These are phyloP conservation scores for Coemansia sp. DNA, from an alignment of 192 early-diverging fungal species.

Conservation along the genomic window DNA sequence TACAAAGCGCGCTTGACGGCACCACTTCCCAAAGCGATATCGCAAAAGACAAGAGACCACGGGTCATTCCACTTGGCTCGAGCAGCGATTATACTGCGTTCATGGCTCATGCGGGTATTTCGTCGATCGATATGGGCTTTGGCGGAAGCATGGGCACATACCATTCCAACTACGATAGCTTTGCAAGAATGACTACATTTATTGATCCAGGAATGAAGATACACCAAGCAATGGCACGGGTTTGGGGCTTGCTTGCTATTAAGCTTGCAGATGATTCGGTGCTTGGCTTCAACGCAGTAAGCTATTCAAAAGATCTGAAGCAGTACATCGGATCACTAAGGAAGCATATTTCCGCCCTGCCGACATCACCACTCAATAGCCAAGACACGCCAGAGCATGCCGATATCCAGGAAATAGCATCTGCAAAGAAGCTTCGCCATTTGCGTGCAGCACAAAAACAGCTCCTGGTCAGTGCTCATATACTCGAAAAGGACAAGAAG, in stretches of 20 bases:
- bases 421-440: constrained; percentile 20
- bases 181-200: constrained; percentile 61
- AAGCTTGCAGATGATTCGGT: constrained; percentile 54
- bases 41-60: constrained; percentile 8
- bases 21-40: background rate
- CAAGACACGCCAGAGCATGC: background rate
- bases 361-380: background rate
- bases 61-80: constrained; percentile 39
- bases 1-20: constrained; percentile 12
- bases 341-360: constrained; percentile 7
- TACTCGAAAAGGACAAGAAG: constrained; percentile 32
- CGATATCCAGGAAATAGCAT: background rate
- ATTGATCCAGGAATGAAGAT: constrained; percentile 59
- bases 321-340: constrained; percentile 47
- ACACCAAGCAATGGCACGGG: constrained; percentile 52
- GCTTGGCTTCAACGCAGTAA: constrained; percentile 38
- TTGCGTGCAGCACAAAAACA: constrained; percentile 39
- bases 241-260: constrained; percentile 55
- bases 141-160: constrained; percentile 56
- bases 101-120: constrained; percentile 63
- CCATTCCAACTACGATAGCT: constrained; percentile 69
- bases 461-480: constrained; percentile 23
- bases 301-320: constrained; percentile 55
- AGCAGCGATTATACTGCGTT: constrained; percentile 64
- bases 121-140: constrained; percentile 59